Evolutionary conservation across 2,329 filamentous ascomycete species (phyloP), one percentile per base, ranked within the genome.

Genomic region (Penicillium sclerotigenum): DNA sequence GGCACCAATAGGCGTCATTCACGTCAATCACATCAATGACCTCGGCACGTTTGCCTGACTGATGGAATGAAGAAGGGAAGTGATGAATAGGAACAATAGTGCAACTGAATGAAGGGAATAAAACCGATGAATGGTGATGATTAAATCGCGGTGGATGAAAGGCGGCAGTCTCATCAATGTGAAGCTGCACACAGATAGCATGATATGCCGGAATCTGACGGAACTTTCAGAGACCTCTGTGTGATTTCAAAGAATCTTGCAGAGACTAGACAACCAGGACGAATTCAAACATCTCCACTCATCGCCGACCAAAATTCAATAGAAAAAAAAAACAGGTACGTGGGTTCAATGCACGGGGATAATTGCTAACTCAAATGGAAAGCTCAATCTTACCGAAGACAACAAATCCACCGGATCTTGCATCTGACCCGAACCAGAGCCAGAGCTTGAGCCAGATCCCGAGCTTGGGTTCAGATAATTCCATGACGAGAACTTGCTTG

Each of bases 401-500:
- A 80, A 74, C 58, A 81, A 73, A 70, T 83, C 81, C 57, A 79
- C 59, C 46, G 78, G 78, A 70, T 85, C 83, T 45, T 81, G 77
- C 50, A 80, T 50, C n/a, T 48, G 43, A 16, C 43, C 31, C 5
- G 52, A 54, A 5, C 37, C 52, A 10, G 51, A 33, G 28, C 51
- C 73, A 68, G 81, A 81, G 57, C 77, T 73, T 51, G 80, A 72
- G 57, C 77, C 73, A 52, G 80, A 72, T 66, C 82, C 78, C 71
- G 81, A 72, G 67, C 81, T 79, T 71, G 83, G 81, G 45, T 81
- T 83, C 68, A 92, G 77, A 59, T 84, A 83, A 56, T 82, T 84
- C 75, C 90, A 79, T 71, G 88, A 90, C 74, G 89, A 88, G 76
- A 93, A 80, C 82, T 91, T 83, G 76, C 90, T 82, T 77, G 90